Percentiles rank a stretch among this genome's conserved stretches.
Conservation (phyloP, 257 asterid genomes). For the Penstemon newberryi region DNA sequence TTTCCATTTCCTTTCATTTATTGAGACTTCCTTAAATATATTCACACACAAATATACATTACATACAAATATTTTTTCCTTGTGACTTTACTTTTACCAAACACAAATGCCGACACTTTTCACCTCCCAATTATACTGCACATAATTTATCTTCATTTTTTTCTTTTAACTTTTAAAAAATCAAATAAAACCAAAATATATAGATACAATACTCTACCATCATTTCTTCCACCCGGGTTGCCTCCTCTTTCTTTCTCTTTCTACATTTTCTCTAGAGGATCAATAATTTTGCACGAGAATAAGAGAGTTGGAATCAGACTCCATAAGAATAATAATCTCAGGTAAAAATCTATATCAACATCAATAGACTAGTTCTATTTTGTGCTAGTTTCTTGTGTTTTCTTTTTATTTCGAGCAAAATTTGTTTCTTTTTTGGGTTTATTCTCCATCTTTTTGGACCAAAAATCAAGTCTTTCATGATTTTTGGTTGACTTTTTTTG, state of each 20-base stretch:
- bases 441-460: too few species aligned
- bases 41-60: constrained; percentile 9
- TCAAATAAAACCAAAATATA: background rate
- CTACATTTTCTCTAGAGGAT: constrained; percentile 32
- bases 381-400: background rate
- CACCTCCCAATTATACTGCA: constrained; percentile 36
- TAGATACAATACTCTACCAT: constrained; percentile 19
- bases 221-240: constrained; percentile 20
- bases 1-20: constrained; percentile 1
- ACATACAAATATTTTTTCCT: background rate
- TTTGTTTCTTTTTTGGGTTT: background rate
- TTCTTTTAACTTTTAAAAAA: too few species aligned
- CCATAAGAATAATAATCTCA: constrained; percentile 10
- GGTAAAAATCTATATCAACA: constrained; percentile 14
- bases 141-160: background rate
- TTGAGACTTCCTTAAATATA: constrained; percentile 10
- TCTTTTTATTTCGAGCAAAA: background rate
- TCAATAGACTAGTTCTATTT: too few species aligned
- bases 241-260: constrained; percentile 16
- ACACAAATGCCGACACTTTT: constrained; percentile 38
- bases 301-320: constrained; percentile 32
- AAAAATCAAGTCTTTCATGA: constrained; percentile 17
- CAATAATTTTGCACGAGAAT: constrained; percentile 40
- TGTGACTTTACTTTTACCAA: constrained; percentile 3
- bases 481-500: background rate